These are phyloP conservation scores for Citrus trifoliata DNA, from an alignment of 345 rosid species.

Conservation along the genomic window DNA sequence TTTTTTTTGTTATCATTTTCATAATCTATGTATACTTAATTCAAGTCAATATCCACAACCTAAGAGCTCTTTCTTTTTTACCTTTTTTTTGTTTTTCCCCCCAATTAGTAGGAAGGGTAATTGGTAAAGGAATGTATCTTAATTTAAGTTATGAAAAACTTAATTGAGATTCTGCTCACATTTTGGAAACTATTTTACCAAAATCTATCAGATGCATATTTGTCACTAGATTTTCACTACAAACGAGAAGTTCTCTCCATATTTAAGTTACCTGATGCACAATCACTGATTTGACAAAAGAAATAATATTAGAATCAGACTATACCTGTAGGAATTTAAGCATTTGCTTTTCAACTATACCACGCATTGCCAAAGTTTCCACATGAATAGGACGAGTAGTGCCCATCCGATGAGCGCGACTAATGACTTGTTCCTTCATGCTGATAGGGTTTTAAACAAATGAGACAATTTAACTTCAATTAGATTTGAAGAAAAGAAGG, in stretches of 20 bases:
- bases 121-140: background rate
- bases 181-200: background rate
- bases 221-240: background rate
- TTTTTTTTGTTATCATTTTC: background rate
- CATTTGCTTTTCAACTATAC: slow-evolving; percentile 94
- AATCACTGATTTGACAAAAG: background rate
- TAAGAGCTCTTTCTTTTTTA: background rate
- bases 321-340: slow-evolving; percentile 73
- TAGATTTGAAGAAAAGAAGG: background rate
- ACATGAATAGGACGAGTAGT: slow-evolving; percentile 79
- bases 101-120: background rate
- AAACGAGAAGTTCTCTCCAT: background rate
- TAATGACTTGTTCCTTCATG: slow-evolving; percentile 94
- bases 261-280: background rate
- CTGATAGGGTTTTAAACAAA: slow-evolving; percentile 32
- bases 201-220: background rate
- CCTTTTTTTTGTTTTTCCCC: no score
- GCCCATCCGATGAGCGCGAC: slow-evolving; percentile 97
- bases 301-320: background rate
- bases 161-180: background rate
- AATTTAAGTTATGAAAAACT: background rate
- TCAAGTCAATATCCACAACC: background rate
- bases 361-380: slow-evolving; percentile 82
- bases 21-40: background rate
- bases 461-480: background rate